phyloP scores from a whole-genome alignment of 345 rosid species.

The Gynandropsis gynandra region DNA sequence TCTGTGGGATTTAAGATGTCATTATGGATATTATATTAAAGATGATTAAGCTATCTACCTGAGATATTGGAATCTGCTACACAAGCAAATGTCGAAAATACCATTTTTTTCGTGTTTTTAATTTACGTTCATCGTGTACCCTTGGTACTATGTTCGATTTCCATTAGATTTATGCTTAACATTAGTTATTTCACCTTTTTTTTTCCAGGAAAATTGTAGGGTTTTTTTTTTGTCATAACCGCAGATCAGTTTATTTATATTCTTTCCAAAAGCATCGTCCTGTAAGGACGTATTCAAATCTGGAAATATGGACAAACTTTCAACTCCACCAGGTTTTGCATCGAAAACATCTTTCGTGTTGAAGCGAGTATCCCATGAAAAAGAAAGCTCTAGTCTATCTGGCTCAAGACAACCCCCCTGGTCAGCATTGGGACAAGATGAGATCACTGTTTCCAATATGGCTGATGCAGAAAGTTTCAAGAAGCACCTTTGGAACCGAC shows the following conservation, averaged over 20 bases:
- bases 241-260: too few species aligned
- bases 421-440: conserved; percentile 10
- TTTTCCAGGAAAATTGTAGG: conserved; percentile 4
- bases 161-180: background rate
- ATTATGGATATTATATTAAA: background rate
- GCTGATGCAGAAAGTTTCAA: conserved; percentile 14
- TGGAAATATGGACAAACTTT: too few species aligned
- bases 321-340: too few species aligned
- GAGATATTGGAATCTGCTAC: background rate
- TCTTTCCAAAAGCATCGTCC: too few species aligned
- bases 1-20: conserved; percentile 12
- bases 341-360: background rate
- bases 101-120: too few species aligned
- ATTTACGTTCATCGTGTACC: background rate
- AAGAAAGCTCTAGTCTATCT: too few species aligned
- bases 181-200: conserved; percentile 3
- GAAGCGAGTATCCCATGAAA: conserved; percentile 14
- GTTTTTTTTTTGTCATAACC: too few species aligned
- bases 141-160: background rate
- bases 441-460: conserved; percentile 4
- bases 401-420: background rate
- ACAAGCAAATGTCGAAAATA: too few species aligned
- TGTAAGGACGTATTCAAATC: too few species aligned
- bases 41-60: background rate
- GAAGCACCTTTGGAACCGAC: conserved; percentile 10